These are phyloP conservation scores for Acarospora socialis DNA, from an alignment of 2,329 filamentous ascomycete species.

Conservation along the genomic window DNA sequence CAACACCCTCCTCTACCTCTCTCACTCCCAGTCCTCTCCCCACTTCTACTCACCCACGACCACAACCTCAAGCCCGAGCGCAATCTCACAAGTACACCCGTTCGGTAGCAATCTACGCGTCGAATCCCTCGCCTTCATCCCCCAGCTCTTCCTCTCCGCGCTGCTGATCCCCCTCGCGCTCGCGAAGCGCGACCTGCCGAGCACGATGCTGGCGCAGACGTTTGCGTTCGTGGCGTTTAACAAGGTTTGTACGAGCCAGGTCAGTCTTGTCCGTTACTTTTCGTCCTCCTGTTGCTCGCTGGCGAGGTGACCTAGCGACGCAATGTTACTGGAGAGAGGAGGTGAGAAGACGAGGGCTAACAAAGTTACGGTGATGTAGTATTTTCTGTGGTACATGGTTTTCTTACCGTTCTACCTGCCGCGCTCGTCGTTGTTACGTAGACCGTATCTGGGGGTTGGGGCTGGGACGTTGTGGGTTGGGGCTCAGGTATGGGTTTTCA, in stretches of 20 bases:
- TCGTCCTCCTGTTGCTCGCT: background rate
- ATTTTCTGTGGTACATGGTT: conserved; percentile 96
- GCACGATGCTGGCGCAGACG: conserved; percentile 83
- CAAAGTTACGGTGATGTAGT: conserved; percentile 38
- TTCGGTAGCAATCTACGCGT: conserved; percentile 36
- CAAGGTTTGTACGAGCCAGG: conserved; percentile 97
- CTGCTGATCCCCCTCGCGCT: conserved; percentile 60
- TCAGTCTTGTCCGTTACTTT: conserved; percentile 29
- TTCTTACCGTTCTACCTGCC: conserved; percentile 87
- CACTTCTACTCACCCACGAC: too few species aligned
- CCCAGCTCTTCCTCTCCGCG: conserved; percentile 69
- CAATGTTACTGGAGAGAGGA: too few species aligned
- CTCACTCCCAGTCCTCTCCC: conserved; percentile 52
- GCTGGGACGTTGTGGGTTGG: conserved; percentile 60
- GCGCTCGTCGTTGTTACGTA: conserved; percentile 53
- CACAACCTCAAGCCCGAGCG: conserved; percentile 13
- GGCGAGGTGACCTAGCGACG: too few species aligned
- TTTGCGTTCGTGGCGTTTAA: conserved; percentile 97
- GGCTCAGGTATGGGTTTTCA: conserved; percentile 52
- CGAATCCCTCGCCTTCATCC: conserved; percentile 76
- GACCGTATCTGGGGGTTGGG: conserved; percentile 44
- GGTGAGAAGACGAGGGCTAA: conserved; percentile 12
- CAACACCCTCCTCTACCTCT: conserved; percentile 79
- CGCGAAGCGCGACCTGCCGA: conserved; percentile 67
- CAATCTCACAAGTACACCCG: too few species aligned